Conservation (phyloP, 2,329 filamentous ascomycete genomes). For the Exophiala oligosperma region DNA sequence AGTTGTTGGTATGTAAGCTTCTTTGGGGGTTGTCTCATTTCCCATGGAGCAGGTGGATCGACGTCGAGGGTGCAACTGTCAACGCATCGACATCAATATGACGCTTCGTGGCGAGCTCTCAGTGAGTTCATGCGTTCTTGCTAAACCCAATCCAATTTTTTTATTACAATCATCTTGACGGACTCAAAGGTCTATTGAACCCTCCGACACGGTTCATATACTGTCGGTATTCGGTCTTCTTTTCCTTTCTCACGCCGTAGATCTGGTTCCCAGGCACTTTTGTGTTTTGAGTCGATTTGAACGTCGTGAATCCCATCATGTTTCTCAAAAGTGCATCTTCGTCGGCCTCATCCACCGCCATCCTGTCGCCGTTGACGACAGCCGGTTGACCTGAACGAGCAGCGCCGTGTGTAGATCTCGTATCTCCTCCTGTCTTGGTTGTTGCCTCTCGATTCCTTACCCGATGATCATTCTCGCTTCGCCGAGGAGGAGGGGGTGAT, state of each 20-base stretch:
- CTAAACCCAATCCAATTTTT: too few relatives aligned
- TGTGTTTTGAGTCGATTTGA: slow-evolving; percentile 82
- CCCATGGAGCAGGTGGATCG: too few relatives aligned
- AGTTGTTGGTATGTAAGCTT: too few relatives aligned
- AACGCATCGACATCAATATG: too few relatives aligned
- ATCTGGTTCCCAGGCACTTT: slow-evolving; percentile 87
- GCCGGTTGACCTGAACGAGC: slow-evolving; percentile 23
- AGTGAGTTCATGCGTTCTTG: too few relatives aligned
- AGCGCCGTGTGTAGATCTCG: too few relatives aligned
- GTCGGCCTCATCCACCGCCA: slow-evolving; percentile 52
- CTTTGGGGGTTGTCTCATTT: too few relatives aligned
- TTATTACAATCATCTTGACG: slow-evolving; percentile 35
- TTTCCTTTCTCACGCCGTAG: slow-evolving; percentile 82
- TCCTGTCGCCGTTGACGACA: slow-evolving; percentile 26
- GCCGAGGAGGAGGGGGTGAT: slow-evolving; percentile 37
- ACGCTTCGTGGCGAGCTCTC: too few relatives aligned
- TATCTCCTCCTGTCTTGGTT: slow-evolving; percentile 32
- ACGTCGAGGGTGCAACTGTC: too few relatives aligned
- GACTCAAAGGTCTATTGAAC: slow-evolving; percentile 53
- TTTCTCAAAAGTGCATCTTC: slow-evolving; percentile 73
- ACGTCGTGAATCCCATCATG: slow-evolving; percentile 87
- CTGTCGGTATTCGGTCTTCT: slow-evolving; percentile 92
- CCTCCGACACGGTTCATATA: slow-evolving; percentile 70
- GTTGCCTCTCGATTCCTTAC: slow-evolving; percentile 30
- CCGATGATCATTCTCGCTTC: slow-evolving; percentile 25